Conservation (phyloP, 441 rosid genomes). For the Brassica balearica region DNA sequence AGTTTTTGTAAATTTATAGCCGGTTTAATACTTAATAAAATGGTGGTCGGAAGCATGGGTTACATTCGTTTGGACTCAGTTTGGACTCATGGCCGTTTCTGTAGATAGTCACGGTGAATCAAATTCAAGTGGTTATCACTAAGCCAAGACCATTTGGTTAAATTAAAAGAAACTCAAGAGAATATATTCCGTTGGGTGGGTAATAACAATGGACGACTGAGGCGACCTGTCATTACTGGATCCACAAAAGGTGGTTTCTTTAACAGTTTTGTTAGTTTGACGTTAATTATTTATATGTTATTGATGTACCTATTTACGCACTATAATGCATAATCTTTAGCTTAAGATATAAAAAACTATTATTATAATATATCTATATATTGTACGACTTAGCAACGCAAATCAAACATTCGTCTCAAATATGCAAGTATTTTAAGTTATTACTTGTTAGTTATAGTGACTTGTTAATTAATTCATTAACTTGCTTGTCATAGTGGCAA, state of each 20-base stretch:
- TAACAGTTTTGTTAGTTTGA: background rate
- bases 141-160: no score
- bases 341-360: background rate
- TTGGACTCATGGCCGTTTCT: no score
- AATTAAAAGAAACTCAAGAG: background rate
- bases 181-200: background rate
- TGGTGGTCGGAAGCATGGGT: no score
- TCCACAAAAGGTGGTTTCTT: constrained; percentile 12
- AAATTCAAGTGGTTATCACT: no score
- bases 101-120: no score
- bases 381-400: background rate
- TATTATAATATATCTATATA: constrained; percentile 1
- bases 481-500: constrained; percentile 2
- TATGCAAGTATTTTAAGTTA: background rate
- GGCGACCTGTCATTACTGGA: background rate
- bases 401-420: background rate
- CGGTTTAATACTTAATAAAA: no score
- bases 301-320: constrained; percentile 14
- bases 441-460: background rate
- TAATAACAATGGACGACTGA: constrained; percentile 5
- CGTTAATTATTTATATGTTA: constrained; percentile 7
- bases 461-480: constrained; percentile 2
- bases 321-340: background rate
- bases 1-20: no score
- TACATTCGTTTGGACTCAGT: no score